Conservation (phyloP, 805 yeast species). For the Starmerella davenportii region DNA sequence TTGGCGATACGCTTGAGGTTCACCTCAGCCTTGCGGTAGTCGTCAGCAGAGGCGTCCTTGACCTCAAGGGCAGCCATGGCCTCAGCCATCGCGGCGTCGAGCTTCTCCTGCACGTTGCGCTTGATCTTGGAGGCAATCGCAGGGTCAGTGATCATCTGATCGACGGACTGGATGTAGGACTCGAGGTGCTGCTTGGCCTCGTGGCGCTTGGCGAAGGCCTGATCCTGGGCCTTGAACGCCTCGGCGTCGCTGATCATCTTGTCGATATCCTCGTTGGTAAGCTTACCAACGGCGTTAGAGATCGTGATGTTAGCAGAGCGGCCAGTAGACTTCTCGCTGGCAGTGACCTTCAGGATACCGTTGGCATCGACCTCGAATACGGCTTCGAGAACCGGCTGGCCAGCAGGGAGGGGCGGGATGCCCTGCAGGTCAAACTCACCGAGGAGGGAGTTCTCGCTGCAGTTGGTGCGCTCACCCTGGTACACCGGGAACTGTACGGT, state of each 20-base stretch:
- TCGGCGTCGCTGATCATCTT: slow-evolving; percentile 98
- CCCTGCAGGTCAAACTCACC: slow-evolving; percentile 98
- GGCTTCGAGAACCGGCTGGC: slow-evolving; percentile 98
- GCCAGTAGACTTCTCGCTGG: slow-evolving; percentile 97
- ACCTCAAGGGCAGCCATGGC: slow-evolving; percentile 95
- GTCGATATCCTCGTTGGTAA: slow-evolving; percentile 89
- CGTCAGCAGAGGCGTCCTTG: slow-evolving; percentile 92
- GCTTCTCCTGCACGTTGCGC: slow-evolving; percentile 93
- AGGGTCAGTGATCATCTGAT: slow-evolving; percentile 95
- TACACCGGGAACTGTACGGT: slow-evolving; percentile 97
- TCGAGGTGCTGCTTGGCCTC: slow-evolving; percentile 98
- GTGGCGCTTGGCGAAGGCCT: slow-evolving; percentile 97
- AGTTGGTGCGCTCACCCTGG: slow-evolving; percentile 99
- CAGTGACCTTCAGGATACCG: slow-evolving; percentile 98
- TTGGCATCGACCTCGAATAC: slow-evolving; percentile 98
- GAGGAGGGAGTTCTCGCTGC: slow-evolving; percentile 88
- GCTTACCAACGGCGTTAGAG: slow-evolving; percentile 98
- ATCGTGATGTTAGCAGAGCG: slow-evolving; percentile 95
- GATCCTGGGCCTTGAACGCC: slow-evolving; percentile 96
- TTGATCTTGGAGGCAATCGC: slow-evolving; percentile 92
- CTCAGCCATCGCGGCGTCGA: slow-evolving; percentile 93
- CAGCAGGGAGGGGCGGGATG: slow-evolving; percentile 96
- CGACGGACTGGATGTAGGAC: slow-evolving; percentile 92
- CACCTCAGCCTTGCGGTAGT: slow-evolving; percentile 97
- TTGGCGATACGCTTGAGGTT: slow-evolving; percentile 98